These are phyloP conservation scores for Claviceps arundinis DNA, from an alignment of 2,329 filamentous ascomycete genomes.

Conservation along the genomic window DNA sequence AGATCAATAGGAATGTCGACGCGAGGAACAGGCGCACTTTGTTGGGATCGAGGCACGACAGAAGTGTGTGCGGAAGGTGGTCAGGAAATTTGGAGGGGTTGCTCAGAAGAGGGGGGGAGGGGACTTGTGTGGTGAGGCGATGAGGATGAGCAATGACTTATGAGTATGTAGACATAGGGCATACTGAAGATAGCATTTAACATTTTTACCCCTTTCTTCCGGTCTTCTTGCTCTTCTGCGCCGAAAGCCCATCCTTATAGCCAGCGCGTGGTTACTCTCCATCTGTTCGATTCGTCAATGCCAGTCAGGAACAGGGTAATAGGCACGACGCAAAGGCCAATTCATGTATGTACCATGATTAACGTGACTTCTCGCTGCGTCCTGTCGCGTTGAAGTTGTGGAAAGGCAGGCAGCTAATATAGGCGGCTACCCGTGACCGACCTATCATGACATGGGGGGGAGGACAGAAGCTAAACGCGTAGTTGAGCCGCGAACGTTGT, in stretches of 20 bases:
- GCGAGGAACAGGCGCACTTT: background rate
- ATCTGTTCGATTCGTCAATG: too few relatives aligned
- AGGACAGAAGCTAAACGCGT: too few relatives aligned
- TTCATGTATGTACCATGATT: background rate
- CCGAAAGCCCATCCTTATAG: background rate
- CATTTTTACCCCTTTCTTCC: background rate
- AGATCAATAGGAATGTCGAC: constrained; percentile 11
- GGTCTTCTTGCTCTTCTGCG: background rate
- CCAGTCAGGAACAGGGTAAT: too few relatives aligned
- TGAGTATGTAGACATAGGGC: background rate
- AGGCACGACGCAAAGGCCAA: too few relatives aligned
- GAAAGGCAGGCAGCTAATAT: too few relatives aligned
- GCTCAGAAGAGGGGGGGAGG: background rate
- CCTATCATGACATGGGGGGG: too few relatives aligned
- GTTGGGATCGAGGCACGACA: background rate
- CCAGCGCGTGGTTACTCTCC: background rate
- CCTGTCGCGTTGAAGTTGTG: too few relatives aligned
- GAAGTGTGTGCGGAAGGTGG: background rate
- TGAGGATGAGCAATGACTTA: background rate
- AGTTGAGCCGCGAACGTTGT: too few relatives aligned
- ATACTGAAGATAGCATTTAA: background rate
- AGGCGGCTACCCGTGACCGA: too few relatives aligned
- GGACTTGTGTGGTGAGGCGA: too few relatives aligned
- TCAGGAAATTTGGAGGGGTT: background rate
- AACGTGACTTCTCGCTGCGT: too few relatives aligned